Evolutionary conservation across 352 stramenopile genomes (phyloP).

Genomic region (Globisporangium carolinianum): DNA sequence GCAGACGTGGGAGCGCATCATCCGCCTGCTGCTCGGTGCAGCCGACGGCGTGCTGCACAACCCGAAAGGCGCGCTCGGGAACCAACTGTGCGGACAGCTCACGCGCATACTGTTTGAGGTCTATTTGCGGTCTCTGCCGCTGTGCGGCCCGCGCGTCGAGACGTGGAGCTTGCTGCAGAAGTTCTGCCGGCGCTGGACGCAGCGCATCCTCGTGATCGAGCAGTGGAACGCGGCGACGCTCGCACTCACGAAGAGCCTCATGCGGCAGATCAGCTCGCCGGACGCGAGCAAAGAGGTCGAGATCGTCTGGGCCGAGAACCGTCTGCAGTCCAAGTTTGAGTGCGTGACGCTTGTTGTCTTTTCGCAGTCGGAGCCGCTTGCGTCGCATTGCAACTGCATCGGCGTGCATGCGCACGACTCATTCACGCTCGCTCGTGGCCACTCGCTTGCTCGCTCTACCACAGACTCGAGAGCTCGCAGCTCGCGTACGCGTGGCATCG

Average conservation of each 20-base stretch:
- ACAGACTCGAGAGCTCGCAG: slow-evolving; percentile 53
- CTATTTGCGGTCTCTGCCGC: slow-evolving; percentile 60
- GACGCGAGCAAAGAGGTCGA: slow-evolving; percentile 56
- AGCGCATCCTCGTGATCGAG: slow-evolving; percentile 80
- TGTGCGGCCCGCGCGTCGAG: slow-evolving; percentile 65
- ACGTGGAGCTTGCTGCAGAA: slow-evolving; percentile 79
- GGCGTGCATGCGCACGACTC: no score
- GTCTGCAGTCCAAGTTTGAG: slow-evolving; percentile 61
- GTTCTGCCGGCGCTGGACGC: slow-evolving; percentile 83
- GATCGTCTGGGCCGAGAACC: slow-evolving; percentile 67
- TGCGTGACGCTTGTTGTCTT: slow-evolving; percentile 9
- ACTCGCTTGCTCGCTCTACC: no score
- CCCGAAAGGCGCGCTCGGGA: slow-evolving; percentile 62
- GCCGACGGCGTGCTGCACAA: slow-evolving; percentile 75
- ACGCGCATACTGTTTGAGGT: slow-evolving; percentile 76
- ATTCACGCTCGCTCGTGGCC: neutral
- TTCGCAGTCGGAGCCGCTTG: no score
- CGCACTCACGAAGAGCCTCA: slow-evolving; percentile 65
- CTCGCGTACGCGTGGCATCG: slow-evolving; percentile 83
- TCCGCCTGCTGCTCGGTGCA: slow-evolving; percentile 69
- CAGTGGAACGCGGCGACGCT: slow-evolving; percentile 79
- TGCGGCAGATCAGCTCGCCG: slow-evolving; percentile 57
- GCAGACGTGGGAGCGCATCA: slow-evolving; percentile 81
- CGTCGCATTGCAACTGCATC: no score
- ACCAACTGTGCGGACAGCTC: slow-evolving; percentile 67